Evolutionary conservation across 805 yeast genomes (phyloP).

Genomic region (Debaryomyces castellii): DNA sequence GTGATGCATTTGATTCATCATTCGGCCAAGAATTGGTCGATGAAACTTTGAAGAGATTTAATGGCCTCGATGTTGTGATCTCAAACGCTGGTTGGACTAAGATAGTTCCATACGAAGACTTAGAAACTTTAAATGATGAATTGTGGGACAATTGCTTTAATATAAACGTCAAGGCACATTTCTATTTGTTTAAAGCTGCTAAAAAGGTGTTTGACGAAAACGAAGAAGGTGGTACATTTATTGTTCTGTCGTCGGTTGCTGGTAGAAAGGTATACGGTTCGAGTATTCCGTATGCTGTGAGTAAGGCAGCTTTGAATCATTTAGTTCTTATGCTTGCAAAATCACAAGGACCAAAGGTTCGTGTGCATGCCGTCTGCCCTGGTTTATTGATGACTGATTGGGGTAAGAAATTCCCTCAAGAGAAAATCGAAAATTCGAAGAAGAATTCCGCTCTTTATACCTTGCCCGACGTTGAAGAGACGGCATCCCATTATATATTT

Average conservation of each 20-base stretch:
- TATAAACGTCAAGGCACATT: slow-evolving; percentile 11
- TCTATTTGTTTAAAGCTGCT: slow-evolving; percentile 11
- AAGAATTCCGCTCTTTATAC: slow-evolving; percentile 17
- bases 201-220: slow-evolving; percentile 24
- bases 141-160: slow-evolving; percentile 9
- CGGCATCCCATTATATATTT: slow-evolving; percentile 21
- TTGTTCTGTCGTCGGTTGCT: slow-evolving; percentile 25
- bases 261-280: slow-evolving; percentile 25
- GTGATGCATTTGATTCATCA: not conserved
- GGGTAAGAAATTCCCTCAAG: slow-evolving; percentile 21
- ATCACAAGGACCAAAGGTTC: slow-evolving; percentile 34
- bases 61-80: slow-evolving; percentile 12
- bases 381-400: slow-evolving; percentile 29
- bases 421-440: slow-evolving; percentile 10
- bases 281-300: slow-evolving; percentile 31
- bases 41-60: slow-evolving; percentile 5
- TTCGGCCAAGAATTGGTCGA: not conserved
- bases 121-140: slow-evolving; percentile 8
- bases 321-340: slow-evolving; percentile 38
- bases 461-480: slow-evolving; percentile 23
- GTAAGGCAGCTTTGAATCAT: slow-evolving; percentile 37
- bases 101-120: slow-evolving; percentile 8
- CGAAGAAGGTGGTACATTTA: slow-evolving; percentile 36
- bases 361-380: slow-evolving; percentile 40
- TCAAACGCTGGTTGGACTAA: slow-evolving; percentile 14